Evolutionary conservation across 2,329 filamentous ascomycete genomes (phyloP).

Genomic region (Simplicillium sp.): DNA sequence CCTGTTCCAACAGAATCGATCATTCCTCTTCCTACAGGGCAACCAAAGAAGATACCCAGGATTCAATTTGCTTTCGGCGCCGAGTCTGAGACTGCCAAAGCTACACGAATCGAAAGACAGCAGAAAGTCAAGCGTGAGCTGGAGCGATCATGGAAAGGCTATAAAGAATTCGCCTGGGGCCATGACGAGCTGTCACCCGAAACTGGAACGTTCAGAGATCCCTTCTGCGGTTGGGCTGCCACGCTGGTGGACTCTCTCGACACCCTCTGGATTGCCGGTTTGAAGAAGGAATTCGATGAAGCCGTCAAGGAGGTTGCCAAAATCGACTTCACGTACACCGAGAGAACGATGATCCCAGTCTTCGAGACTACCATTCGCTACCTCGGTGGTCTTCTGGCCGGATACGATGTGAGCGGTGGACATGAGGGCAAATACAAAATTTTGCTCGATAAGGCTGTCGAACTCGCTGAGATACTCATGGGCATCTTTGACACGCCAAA

Average conservation of each 20-base stretch:
- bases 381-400: constrained; percentile 73
- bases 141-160: constrained; percentile 71
- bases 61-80: constrained; percentile 66
- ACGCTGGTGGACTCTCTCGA: constrained; percentile 77
- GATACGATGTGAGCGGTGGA: constrained; percentile 75
- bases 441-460: constrained; percentile 67
- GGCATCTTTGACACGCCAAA: constrained; percentile 87
- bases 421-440: constrained; percentile 45
- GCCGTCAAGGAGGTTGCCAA: constrained; percentile 58
- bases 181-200: constrained; percentile 81
- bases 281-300: constrained; percentile 71
- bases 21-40: constrained; percentile 65
- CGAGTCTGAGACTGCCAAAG: constrained; percentile 51
- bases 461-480: constrained; percentile 73
- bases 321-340: constrained; percentile 75
- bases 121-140: constrained; percentile 64
- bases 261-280: constrained; percentile 78
- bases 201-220: constrained; percentile 57
- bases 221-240: constrained; percentile 87
- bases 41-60: constrained; percentile 59
- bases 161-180: constrained; percentile 69
- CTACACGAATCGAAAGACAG: constrained; percentile 55
- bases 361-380: constrained; percentile 93
- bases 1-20: constrained; percentile 63
- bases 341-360: constrained; percentile 59